These are phyloP conservation scores for Barnettozyma wickerhamii DNA, from an alignment of 805 yeast genomes.

Conservation along the genomic window DNA sequence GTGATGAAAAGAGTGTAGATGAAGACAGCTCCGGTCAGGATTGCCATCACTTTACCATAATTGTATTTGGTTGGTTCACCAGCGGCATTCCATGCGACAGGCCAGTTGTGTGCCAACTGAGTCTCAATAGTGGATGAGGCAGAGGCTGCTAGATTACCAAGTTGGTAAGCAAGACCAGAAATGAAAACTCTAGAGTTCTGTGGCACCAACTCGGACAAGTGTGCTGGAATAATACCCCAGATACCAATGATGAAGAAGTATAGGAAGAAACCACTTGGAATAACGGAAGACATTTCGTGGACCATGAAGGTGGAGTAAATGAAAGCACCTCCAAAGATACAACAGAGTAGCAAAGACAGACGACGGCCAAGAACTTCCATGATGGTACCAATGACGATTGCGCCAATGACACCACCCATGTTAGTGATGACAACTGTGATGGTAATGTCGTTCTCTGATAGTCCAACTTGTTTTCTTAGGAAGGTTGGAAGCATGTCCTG, in stretches of 20 bases:
- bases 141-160: constrained; percentile 68
- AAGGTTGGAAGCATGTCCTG: constrained; percentile 71
- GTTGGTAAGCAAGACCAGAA: constrained; percentile 60
- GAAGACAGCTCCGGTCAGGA: constrained; percentile 64
- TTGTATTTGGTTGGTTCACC: constrained; percentile 33
- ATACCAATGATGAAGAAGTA: constrained; percentile 67
- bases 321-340: constrained; percentile 54
- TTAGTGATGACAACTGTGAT: constrained; percentile 60
- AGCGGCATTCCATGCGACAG: constrained; percentile 32
- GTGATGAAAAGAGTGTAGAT: constrained; percentile 45
- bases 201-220: constrained; percentile 61
- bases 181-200: constrained; percentile 60
- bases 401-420: constrained; percentile 64
- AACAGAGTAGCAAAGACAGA: constrained; percentile 45
- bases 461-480: constrained; percentile 48
- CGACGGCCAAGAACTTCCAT: constrained; percentile 64
- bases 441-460: constrained; percentile 44
- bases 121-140: constrained; percentile 72
- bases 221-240: constrained; percentile 70
- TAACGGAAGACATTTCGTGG: constrained; percentile 34
- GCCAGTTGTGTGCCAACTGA: constrained; percentile 54
- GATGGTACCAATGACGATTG: constrained; percentile 50
- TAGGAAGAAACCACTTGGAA: constrained; percentile 60
- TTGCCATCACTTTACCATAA: constrained; percentile 68
- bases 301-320: constrained; percentile 55